Base-by-base conservation (phyloP, 2,329 filamentous ascomycete genomes). In the Venturia oleaginea region DNA sequence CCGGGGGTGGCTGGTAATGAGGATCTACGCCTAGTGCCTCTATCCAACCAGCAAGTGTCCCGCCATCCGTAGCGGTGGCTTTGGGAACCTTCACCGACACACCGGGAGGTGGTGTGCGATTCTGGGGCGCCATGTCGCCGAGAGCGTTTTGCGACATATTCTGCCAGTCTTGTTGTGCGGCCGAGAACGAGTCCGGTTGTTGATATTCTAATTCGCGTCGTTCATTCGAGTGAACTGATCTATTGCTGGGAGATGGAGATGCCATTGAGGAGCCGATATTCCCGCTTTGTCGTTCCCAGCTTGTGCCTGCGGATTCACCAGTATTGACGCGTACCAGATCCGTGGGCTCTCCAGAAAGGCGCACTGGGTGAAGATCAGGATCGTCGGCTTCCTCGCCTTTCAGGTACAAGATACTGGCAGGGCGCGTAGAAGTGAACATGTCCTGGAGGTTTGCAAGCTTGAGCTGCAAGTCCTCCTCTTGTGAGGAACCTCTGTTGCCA, bases 21-120 rank as follows among this genome's bases (percentile, higher is more conserved):
- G 87, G 80, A 73, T 97, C 94, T n/a, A 97, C 91, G 38, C 91
- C 94, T 8, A 96, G 77, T 0, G 92, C 91, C 73, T 97, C 92
- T 67, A 97, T 94, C 87, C 89, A 96, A 6, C 90, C 89, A 66
- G 85, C 88, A 34, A 92, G 78, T 11, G 87, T 87, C 42, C 38
- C 84, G 78, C 27, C 85, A 83, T 63, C 87, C 85, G 0, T 80
- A 81, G 68, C 82, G 80, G 54, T 72, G 75, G 69, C 80, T 80
- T 55, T 78, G 76, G 46, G 43, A n/a, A 85, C 73, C 68, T 81
- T 89, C 73, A 74, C 86, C 67, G 80, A 78, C 24, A 80, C 79
- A 22, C 24, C 65, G 32, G 48, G 27, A n/a, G 40, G 64, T 22
- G 32, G 27, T 2, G 22, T n/a, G 24, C 40, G 38, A 46, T 46